A percentile compares a stretch with the other conserved stretches of the same genome.
Conservation (phyloP, 2,329 filamentous ascomycete species). For the Byssothecium circinans region DNA sequence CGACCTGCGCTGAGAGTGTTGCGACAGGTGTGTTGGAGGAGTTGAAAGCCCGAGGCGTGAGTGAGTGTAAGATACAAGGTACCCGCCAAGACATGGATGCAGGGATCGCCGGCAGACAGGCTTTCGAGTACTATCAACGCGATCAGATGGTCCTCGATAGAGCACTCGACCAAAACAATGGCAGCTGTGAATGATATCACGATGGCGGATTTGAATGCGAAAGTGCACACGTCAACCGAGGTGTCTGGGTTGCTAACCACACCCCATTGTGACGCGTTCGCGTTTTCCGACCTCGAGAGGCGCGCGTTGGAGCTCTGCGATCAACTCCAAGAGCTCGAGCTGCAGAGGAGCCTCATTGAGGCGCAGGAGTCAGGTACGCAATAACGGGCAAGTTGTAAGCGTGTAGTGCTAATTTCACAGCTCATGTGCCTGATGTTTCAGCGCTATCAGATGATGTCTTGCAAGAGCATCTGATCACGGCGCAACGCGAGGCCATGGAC, state of each 20-base stretch:
- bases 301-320: constrained; percentile 71
- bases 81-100: constrained; percentile 29
- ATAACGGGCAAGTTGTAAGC: background rate
- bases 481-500: constrained; percentile 68
- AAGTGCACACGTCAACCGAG: constrained; percentile 17
- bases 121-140: constrained; percentile 11
- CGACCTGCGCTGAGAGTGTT: constrained; percentile 22
- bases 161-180: too few species aligned
- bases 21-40: constrained; percentile 19
- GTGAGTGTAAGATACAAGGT: constrained; percentile 26
- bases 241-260: constrained; percentile 47
- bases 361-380: constrained; percentile 40
- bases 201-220: constrained; percentile 23
- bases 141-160: constrained; percentile 18
- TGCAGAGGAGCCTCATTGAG: constrained; percentile 70
- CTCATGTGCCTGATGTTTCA: constrained; percentile 29
- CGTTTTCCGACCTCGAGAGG: constrained; percentile 67
- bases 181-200: constrained; percentile 19
- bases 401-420: constrained; percentile 24
- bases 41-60: constrained; percentile 13
- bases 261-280: constrained; percentile 51
- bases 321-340: constrained; percentile 67
- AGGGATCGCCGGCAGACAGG: constrained; percentile 33
- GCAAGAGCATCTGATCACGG: constrained; percentile 53
- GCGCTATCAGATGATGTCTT: constrained; percentile 55